Base-by-base conservation (phyloP, 2,329 filamentous ascomycete species). In the Venturia effusa region DNA sequence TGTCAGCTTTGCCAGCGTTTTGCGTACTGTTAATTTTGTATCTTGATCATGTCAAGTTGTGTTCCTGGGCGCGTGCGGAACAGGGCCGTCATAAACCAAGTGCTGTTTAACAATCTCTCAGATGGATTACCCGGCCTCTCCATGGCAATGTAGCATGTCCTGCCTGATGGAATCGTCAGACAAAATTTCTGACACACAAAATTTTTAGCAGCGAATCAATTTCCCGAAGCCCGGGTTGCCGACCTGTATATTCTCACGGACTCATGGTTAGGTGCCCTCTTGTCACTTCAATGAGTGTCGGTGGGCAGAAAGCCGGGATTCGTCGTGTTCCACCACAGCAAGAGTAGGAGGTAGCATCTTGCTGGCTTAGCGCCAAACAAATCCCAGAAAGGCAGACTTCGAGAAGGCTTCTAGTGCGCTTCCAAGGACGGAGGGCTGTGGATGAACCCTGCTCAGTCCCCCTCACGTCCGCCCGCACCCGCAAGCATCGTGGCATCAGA, bases 351-450 rank as follows among this genome's bases (percentile, higher is more conserved):
- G 27, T 4, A 15, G 45, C 30, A 57, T 34, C 27, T 34, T 3
- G 34, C n/a, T 34, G 51, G 51, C 7, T 19, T 8, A n/a, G 51
- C 51, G 6, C 8, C 1, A 30, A 19, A 17, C 27, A 22, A 34
- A 1, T 15, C 51, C 51, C 4, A 57, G 51, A 57, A n/a, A 57
- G 51, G 51, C 51, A 57, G 51, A 57, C 51, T 57, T 57, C 51
- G 51, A 57, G 51, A 57, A 57, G 51, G 19, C 51, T 57, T 57
- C 51, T 57, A 57, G 51, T 30, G 51, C n/a, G 27, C 27, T 34
- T 57, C 15, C 30, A 34, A 30, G 51, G 19, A 10, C 27, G 34
- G 8, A 34, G 27, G 51, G 27, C 51, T 3, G 27, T 19, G 30
- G 19, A 4, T n/a, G 19, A n/a, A 24, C 30, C 27, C 27, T 57